These are phyloP conservation scores for Suillus alpinus DNA, from an alignment of 768 basidiomycete species.

Conservation along the genomic window DNA sequence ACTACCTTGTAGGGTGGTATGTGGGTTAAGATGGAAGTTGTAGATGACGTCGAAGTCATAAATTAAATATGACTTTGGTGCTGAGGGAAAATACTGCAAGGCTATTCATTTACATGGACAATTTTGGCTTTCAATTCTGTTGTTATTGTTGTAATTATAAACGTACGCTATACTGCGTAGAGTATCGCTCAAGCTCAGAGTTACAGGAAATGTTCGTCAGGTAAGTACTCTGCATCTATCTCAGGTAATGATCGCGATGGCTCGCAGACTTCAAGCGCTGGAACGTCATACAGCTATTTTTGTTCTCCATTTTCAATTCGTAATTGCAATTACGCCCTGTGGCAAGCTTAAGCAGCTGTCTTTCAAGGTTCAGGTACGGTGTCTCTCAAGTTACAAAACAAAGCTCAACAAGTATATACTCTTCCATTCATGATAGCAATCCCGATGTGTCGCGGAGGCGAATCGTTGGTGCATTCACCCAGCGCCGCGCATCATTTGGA, in stretches of 20 bases:
- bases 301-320: not conserved
- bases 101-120: not conserved
- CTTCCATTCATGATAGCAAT: not conserved
- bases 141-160: not conserved
- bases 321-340: not conserved
- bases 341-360: not conserved
- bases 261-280: not conserved
- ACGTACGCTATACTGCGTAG: too few relatives aligned
- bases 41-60: conserved; percentile 11
- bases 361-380: not conserved
- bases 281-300: not conserved
- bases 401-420: not conserved
- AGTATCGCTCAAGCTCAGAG: too few relatives aligned
- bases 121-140: not conserved
- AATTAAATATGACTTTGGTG: not conserved
- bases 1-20: conserved; percentile 37
- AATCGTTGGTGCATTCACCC: not conserved
- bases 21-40: conserved; percentile 43
- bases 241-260: not conserved
- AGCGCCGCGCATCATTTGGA: too few relatives aligned
- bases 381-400: not conserved
- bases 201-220: too few relatives aligned
- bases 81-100: not conserved
- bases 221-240: not conserved
- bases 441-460: not conserved